phyloP scores from a whole-genome alignment of 345 rosid species.

The Lumnitzera littorea region DNA sequence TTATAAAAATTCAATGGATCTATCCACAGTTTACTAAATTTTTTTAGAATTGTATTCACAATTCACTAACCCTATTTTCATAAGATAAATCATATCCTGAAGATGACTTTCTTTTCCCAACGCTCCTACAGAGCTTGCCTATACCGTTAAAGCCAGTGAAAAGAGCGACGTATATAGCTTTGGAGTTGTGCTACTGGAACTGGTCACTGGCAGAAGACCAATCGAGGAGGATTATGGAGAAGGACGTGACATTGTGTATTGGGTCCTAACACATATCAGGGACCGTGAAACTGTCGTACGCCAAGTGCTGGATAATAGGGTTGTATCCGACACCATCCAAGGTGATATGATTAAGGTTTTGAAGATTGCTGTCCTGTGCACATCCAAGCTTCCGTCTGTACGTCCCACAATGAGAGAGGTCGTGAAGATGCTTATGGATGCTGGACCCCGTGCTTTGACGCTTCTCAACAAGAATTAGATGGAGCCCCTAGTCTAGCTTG shows the following conservation, averaged over 20 bases:
- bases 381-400: slow-evolving; percentile 68
- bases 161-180: slow-evolving; percentile 86
- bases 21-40: too few species aligned
- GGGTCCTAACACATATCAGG: slow-evolving; percentile 54
- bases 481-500: neutral
- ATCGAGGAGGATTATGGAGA: slow-evolving; percentile 72
- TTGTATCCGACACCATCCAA: slow-evolving; percentile 23
- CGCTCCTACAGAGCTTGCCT: slow-evolving; percentile 61
- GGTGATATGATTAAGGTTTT: slow-evolving; percentile 66
- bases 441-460: slow-evolving; percentile 37
- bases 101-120: neutral
- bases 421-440: slow-evolving; percentile 67
- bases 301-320: slow-evolving; percentile 45
- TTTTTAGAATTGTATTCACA: too few species aligned
- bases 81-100: too few species aligned
- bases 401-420: slow-evolving; percentile 81
- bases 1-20: too few species aligned
- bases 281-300: slow-evolving; percentile 30
- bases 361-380: slow-evolving; percentile 64
- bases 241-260: slow-evolving; percentile 67
- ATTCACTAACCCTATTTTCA: too few species aligned
- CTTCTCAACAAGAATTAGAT: slow-evolving; percentile 16
- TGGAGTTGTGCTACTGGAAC: slow-evolving; percentile 78
- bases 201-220: slow-evolving; percentile 47
- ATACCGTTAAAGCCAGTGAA: slow-evolving; percentile 52